A percentile compares a stretch with the other conserved stretches of the same genome.
phyloP scores from a whole-genome alignment of 108 stramenopile species.

The Stephanodiscus minutulus region DNA sequence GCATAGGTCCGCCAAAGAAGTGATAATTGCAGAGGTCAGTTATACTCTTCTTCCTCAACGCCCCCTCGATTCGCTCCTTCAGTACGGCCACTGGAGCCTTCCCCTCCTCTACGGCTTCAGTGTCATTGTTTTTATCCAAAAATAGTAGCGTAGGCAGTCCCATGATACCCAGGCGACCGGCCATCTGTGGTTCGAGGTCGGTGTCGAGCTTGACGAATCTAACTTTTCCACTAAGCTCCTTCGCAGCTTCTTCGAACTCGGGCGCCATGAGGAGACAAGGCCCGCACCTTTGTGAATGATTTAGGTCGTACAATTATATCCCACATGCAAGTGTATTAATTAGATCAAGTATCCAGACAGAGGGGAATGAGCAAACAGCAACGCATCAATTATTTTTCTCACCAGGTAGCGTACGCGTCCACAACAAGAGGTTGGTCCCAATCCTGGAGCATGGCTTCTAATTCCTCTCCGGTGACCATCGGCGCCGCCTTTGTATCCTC shows the following conservation, averaged over 20 bases:
- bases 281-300: conserved; percentile 50
- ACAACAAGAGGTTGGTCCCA: conserved; percentile 78
- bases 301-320: neutral
- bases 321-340: neutral
- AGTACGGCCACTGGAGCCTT: conserved; percentile 63
- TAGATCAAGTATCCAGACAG: neutral
- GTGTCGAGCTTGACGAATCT: conserved; percentile 85
- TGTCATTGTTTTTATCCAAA: conserved; percentile 72
- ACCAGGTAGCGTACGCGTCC: conserved; percentile 89
- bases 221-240: conserved; percentile 69
- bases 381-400: conserved; percentile 14
- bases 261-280: conserved; percentile 84
- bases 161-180: conserved; percentile 75
- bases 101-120: conserved; percentile 54
- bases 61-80: conserved; percentile 83
- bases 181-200: conserved; percentile 77
- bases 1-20: conserved; percentile 79
- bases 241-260: conserved; percentile 84
- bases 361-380: neutral
- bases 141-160: conserved; percentile 81
- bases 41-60: conserved; percentile 70
- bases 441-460: conserved; percentile 77
- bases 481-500: conserved; percentile 10
- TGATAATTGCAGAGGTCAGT: conserved; percentile 67
- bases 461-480: conserved; percentile 73